Evolutionary conservation across 148 eudicot genomes (phyloP).

Genomic region (Linanthus parryae): DNA sequence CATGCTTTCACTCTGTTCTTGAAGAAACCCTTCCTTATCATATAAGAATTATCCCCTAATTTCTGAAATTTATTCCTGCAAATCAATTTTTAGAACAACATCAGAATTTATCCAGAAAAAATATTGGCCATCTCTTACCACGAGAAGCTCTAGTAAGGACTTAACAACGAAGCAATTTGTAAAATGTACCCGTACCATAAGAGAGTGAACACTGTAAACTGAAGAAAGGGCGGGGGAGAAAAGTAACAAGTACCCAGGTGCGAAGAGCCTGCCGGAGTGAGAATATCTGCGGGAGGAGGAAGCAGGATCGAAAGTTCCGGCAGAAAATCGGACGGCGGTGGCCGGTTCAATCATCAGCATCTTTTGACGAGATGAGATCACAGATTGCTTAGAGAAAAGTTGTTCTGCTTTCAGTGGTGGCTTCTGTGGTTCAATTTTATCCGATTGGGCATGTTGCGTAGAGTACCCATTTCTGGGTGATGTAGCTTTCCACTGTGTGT

Average conservation of each 20-base stretch:
- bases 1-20: conserved; percentile 47
- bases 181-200: background rate
- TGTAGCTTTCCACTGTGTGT: too few relatives aligned
- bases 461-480: background rate
- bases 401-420: background rate
- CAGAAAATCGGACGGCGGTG: conserved; percentile 45
- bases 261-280: conserved; percentile 28
- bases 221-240: background rate
- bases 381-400: background rate
- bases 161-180: background rate
- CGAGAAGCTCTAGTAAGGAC: background rate
- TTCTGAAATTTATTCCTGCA: conserved; percentile 51
- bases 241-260: conserved; percentile 15
- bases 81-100: background rate
- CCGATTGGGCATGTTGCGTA: conserved; percentile 2
- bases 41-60: conserved; percentile 24
- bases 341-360: conserved; percentile 55
- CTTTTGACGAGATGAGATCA: background rate
- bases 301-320: conserved; percentile 14
- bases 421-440: conserved; percentile 11
- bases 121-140: background rate
- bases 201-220: background rate
- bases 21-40: conserved; percentile 26
- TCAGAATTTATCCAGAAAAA: background rate
- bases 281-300: conserved; percentile 32